Evolutionary conservation across 2,329 filamentous ascomycete species (phyloP).

Genomic region (Lecanicillium sp.): DNA sequence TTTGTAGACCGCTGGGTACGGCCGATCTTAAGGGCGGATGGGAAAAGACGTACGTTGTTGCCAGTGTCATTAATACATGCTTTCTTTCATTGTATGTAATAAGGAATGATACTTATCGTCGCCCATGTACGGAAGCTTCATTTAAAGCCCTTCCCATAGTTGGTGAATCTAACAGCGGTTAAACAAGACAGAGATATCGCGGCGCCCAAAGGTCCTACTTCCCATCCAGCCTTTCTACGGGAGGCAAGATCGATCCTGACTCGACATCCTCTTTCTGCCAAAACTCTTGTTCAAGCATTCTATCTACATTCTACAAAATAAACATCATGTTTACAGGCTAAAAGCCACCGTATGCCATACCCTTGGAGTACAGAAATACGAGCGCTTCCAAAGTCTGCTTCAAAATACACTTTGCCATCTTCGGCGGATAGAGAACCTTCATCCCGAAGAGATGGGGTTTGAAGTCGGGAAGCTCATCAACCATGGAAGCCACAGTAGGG

Average conservation of each 20-base stretch:
- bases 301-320: conserved; percentile 23
- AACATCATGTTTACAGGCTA: conserved; percentile 34
- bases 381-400: conserved; percentile 33
- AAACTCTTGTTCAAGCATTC: conserved; percentile 19
- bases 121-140: conserved; percentile 27
- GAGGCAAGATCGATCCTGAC: conserved; percentile 20
- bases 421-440: conserved; percentile 31
- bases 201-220: conserved; percentile 26
- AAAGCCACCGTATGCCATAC: conserved; percentile 35
- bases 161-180: conserved; percentile 21
- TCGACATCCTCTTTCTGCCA: conserved; percentile 21
- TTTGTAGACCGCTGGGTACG: conserved; percentile 22
- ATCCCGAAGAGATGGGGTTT: conserved; percentile 20
- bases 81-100: neutral
- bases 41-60: conserved; percentile 22
- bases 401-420: conserved; percentile 35
- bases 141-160: conserved; percentile 20
- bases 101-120: conserved; percentile 23
- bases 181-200: conserved; percentile 24
- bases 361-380: conserved; percentile 30
- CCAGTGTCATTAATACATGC: neutral
- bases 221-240: conserved; percentile 24
- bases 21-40: conserved; percentile 20
- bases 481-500: conserved; percentile 30
- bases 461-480: conserved; percentile 29